Evolutionary conservation across 345 rosid species (phyloP).

Genomic region (Camelina hispida): DNA sequence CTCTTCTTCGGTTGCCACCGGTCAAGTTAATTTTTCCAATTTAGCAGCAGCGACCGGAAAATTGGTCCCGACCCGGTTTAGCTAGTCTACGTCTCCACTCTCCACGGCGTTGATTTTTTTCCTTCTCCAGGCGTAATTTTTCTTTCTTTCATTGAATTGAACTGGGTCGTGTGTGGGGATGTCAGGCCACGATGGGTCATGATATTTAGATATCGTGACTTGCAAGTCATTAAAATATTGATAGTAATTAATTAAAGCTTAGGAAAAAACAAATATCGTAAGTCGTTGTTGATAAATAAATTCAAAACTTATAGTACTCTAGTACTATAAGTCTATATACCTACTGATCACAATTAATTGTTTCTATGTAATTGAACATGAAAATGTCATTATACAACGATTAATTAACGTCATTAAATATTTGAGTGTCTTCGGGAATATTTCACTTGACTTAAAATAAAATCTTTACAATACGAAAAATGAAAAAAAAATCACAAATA

Average conservation of each 20-base stretch:
- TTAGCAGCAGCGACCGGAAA: neutral
- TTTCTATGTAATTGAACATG: neutral
- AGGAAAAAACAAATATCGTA: neutral
- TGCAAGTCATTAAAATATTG: neutral
- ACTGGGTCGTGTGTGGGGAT: slow-evolving; percentile 2
- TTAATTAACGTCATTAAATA: neutral
- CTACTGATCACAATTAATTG: neutral
- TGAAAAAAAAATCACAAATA: neutral
- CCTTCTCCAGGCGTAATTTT: neutral
- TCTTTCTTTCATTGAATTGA: neutral
- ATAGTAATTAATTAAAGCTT: neutral
- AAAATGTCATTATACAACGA: neutral
- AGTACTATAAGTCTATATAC: neutral
- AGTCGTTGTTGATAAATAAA: neutral
- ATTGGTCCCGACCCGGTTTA: neutral
- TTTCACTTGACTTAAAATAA: neutral
- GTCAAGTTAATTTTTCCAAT: neutral
- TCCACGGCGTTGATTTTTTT: neutral
- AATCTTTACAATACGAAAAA: neutral
- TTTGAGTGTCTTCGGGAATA: neutral
- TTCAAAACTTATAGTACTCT: neutral
- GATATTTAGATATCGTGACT: neutral
- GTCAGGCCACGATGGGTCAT: slow-evolving; percentile 16
- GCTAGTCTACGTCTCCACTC: neutral
- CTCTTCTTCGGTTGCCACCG: neutral